Conservation (phyloP, 2,329 filamentous ascomycete species). For the Fusarium bulbicola region DNA sequence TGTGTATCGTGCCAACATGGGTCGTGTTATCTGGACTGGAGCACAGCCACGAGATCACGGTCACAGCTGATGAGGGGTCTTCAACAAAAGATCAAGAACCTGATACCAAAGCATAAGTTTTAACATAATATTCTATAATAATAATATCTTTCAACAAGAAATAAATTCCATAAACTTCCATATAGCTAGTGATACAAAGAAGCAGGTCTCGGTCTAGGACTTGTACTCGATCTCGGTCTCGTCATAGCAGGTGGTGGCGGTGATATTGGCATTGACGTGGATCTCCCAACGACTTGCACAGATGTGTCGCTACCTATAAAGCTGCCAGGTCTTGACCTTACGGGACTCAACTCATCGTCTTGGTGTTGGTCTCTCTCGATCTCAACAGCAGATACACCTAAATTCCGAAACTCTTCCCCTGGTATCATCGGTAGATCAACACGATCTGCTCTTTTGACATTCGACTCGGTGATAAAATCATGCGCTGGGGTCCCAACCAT, state of each 20-base stretch:
- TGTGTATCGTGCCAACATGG: conserved; percentile 11
- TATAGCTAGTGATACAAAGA: not conserved
- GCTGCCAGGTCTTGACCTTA: not conserved
- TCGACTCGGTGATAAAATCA: conserved; percentile 43
- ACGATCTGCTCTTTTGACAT: not conserved
- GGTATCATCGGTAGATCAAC: conserved; percentile 19
- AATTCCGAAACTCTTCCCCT: not conserved
- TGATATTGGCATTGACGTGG: conserved; percentile 2
- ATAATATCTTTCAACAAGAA: conserved; percentile 10
- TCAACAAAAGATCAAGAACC: not conserved
- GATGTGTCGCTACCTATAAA: not conserved
- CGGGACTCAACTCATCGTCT: not conserved
- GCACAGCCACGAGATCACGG: conserved; percentile 14
- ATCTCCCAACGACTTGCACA: not conserved
- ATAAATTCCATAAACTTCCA: rapidly evolving
- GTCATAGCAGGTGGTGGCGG: not conserved
- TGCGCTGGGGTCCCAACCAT: conserved; percentile 58
- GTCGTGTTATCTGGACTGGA: conserved; percentile 10
- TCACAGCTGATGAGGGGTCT: not conserved
- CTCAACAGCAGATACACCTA: not conserved
- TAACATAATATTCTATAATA: not conserved
- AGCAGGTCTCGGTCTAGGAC: not conserved
- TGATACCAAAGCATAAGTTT: not conserved
- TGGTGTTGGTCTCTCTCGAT: conserved; percentile 2
- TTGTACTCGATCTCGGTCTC: not conserved